Evolutionary conservation across 257 asterid species (phyloP), one percentile per base, ranked within the genome.

Genomic region (Solanum medicagineum): DNA sequence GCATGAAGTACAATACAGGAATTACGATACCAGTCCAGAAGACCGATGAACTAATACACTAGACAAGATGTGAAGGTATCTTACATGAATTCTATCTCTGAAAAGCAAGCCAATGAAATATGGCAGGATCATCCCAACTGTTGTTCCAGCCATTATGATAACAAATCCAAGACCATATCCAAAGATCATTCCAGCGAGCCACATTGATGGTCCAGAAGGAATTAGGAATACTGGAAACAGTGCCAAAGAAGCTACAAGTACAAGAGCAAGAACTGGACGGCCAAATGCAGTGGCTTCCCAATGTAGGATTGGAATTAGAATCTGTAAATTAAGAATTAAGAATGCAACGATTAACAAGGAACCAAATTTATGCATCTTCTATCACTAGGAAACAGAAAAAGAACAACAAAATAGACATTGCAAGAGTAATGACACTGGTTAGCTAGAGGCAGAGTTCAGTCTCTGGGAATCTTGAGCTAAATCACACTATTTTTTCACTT

Each of bases 181-280:
- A 74, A 89, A 89, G 45, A 88, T 89, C 89, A 89, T 89, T 45
- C 89, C 91, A 26, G 91, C 91, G 26, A 86, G 85, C 91, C 91
- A 89, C 87, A 89, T 84, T 84, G 91, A 86, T 63, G 91, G 91
- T 53, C 89, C 86, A 47, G 91, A 89, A 65, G 91, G 91, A 74
- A 89, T 81, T 73, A 89, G 81, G 22, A 89, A 19, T 63, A 82
- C 80, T 12, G 91, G 91, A 36, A 89, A 89, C 13, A 89, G 80
- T 13, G 91, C 86, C 85, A 89, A 77, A 82, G 89, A 73, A 77
- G 87, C 86, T 59, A 89, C 84, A 66, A 89, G 79, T 44, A 89
- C 29, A 53, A 89, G 81, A 20, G 89, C 91, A 79, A 89, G 86
- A 70, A 65, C 86, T 40, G 91, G 88, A 69, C 70, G 77, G 36